Evolutionary conservation across 345 rosid genomes (phyloP).

Genomic region (Dipteronia dyeriana): DNA sequence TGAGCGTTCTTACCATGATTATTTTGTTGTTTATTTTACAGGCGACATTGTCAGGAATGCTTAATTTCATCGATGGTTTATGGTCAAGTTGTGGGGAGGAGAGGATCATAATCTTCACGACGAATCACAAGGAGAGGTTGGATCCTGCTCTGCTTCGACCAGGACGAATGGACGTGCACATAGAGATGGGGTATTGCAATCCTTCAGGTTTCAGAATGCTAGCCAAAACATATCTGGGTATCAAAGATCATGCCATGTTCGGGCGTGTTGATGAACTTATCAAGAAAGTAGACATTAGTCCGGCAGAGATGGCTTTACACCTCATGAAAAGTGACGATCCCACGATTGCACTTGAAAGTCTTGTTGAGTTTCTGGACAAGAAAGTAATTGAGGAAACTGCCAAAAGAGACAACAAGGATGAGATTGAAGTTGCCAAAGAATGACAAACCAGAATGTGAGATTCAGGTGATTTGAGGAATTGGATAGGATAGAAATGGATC

Average conservation of each 20-base stretch:
- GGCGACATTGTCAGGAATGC: constrained; percentile 30
- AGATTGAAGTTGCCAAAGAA: too few species aligned
- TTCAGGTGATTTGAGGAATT: too few species aligned
- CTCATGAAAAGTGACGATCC: constrained; percentile 41
- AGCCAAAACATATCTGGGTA: constrained; percentile 17
- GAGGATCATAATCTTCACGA: constrained; percentile 30
- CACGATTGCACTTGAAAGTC: constrained; percentile 20
- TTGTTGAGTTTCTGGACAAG: constrained; percentile 31
- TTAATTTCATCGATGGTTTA: constrained; percentile 31
- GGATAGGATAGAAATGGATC: too few species aligned
- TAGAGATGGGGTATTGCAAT: constrained; percentile 25
- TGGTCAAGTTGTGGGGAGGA: constrained; percentile 33
- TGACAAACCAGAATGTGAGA: too few species aligned
- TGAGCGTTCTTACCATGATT: too few species aligned
- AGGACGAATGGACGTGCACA: constrained; percentile 26
- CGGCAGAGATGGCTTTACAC: constrained; percentile 39
- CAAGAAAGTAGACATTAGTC: neutral
- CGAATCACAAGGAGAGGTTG: constrained; percentile 25
- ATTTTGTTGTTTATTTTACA: neutral
- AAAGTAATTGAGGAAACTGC: neutral
- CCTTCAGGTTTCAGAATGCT: constrained; percentile 16
- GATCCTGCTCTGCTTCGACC: constrained; percentile 27
- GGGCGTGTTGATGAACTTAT: constrained; percentile 12
- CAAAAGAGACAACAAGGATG: neutral
- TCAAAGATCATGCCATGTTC: constrained; percentile 12